Conservation (phyloP, 352 stramenopile genomes). For the Globisporangium middletonii region DNA sequence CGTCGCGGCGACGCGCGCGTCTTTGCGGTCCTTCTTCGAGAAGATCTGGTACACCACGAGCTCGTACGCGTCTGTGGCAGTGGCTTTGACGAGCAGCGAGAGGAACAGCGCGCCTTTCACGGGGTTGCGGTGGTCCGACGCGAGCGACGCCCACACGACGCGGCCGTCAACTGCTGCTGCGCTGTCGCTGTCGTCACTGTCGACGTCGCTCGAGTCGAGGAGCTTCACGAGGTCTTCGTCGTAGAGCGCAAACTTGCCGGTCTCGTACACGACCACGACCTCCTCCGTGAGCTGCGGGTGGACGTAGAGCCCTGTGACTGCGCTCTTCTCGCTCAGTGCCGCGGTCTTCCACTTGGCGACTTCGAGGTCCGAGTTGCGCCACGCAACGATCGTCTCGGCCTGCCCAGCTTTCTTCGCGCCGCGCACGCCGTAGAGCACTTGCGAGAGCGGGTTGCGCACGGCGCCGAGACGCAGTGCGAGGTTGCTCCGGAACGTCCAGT, state of each 20-base stretch:
- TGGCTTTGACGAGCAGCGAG: constrained; percentile 45
- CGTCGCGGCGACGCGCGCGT: constrained; percentile 25
- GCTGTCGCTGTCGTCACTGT: constrained; percentile 10
- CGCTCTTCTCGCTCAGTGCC: constrained; percentile 24
- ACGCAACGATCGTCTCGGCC: constrained; percentile 43
- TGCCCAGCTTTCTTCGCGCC: constrained; percentile 43
- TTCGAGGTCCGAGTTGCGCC: constrained; percentile 59
- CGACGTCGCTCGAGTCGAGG: constrained; percentile 34
- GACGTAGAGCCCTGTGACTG: constrained; percentile 41
- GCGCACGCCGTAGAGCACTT: constrained; percentile 53
- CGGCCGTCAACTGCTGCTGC: constrained; percentile 10
- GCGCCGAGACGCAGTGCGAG: constrained; percentile 44
- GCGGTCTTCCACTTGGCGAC: constrained; percentile 52
- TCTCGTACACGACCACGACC: constrained; percentile 57
- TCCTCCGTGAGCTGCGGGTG: constrained; percentile 59
- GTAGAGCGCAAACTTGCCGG: constrained; percentile 52
- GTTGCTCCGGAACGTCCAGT: constrained; percentile 66
- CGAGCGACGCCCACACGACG: constrained; percentile 49
- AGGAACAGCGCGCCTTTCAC: constrained; percentile 60
- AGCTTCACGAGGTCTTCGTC: constrained; percentile 40
- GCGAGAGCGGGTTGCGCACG: constrained; percentile 47
- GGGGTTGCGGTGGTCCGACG: constrained; percentile 48
- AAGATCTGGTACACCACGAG: constrained; percentile 55
- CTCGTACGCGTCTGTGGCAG: constrained; percentile 27
- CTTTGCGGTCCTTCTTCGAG: constrained; percentile 26